Evolutionary conservation across 257 asterid species (phyloP).

Genomic region (Nicotiana noctiflora): DNA sequence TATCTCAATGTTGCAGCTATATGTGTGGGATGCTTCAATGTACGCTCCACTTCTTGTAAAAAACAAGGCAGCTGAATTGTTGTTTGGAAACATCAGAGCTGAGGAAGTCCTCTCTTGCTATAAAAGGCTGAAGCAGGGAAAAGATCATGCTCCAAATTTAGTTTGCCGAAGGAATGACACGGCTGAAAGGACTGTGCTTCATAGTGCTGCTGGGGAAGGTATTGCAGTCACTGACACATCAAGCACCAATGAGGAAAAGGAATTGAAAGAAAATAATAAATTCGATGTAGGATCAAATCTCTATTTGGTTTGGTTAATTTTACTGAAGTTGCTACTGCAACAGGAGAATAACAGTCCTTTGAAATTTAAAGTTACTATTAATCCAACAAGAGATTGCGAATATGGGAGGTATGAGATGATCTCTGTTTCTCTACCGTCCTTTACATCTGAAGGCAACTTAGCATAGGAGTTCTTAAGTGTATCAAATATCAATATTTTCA

Average conservation of each 20-base stretch:
- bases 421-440: constrained; percentile 43
- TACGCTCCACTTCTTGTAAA: constrained; percentile 47
- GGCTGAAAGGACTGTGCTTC: background rate
- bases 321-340: constrained; percentile 40
- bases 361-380: constrained; percentile 39
- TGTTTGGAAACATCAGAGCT: constrained; percentile 54
- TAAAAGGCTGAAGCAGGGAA: constrained; percentile 21
- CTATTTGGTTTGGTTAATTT: constrained; percentile 46
- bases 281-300: constrained; percentile 20
- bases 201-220: background rate
- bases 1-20: constrained; percentile 35
- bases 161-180: background rate
- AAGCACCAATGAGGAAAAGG: background rate
- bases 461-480: background rate
- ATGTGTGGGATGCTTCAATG: constrained; percentile 56
- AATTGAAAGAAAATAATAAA: constrained; percentile 1
- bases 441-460: background rate
- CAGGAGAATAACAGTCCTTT: constrained; percentile 52
- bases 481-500: background rate
- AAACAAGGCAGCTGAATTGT: constrained; percentile 55
- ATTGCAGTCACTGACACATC: background rate
- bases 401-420: constrained; percentile 55
- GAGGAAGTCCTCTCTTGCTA: constrained; percentile 43
- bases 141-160: background rate
- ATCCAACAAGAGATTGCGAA: constrained; percentile 41